A percentile compares a stretch with the other conserved stretches of the same genome.
These are phyloP conservation scores for Anisodus acutangulus DNA, from an alignment of 257 asterid genomes.

Conservation along the genomic window DNA sequence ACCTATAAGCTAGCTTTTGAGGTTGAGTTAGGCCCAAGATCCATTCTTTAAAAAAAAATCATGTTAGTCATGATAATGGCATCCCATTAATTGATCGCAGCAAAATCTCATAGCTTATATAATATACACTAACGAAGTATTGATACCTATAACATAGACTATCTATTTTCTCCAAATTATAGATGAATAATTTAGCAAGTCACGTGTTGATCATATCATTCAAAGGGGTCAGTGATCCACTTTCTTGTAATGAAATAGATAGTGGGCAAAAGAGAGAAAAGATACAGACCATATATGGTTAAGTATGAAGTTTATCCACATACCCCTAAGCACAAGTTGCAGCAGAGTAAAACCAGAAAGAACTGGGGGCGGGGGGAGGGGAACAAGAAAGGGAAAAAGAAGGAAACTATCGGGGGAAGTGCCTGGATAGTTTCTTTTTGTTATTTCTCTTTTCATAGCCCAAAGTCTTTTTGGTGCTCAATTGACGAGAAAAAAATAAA, in stretches of 20 bases:
- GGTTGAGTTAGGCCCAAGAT: too few relatives aligned
- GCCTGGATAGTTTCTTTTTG: not conserved
- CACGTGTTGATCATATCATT: not conserved
- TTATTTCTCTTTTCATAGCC: not conserved
- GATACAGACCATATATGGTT: not conserved
- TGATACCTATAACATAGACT: not conserved
- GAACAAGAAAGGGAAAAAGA: not conserved
- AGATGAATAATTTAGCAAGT: not conserved
- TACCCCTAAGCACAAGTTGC: not conserved
- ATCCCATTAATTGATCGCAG: not conserved
- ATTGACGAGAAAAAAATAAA: not conserved
- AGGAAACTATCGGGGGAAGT: not conserved
- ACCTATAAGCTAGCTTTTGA: too few relatives aligned
- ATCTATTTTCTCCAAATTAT: not conserved
- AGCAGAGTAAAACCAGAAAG: not conserved
- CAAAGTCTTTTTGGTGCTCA: not conserved
- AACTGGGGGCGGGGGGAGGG: not conserved
- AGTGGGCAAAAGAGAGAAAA: not conserved
- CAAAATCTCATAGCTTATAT: not conserved
- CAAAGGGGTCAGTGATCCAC: not conserved
- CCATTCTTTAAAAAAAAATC: not conserved
- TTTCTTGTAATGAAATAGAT: not conserved
- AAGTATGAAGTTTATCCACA: not conserved
- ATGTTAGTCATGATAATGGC: slow-evolving; percentile 10
- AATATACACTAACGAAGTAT: not conserved